A percentile compares a stretch with the other conserved stretches of the same genome.
These are phyloP conservation scores for Ananas comosus DNA, from an alignment of 176 grass and related monocot species.

Conservation along the genomic window DNA sequence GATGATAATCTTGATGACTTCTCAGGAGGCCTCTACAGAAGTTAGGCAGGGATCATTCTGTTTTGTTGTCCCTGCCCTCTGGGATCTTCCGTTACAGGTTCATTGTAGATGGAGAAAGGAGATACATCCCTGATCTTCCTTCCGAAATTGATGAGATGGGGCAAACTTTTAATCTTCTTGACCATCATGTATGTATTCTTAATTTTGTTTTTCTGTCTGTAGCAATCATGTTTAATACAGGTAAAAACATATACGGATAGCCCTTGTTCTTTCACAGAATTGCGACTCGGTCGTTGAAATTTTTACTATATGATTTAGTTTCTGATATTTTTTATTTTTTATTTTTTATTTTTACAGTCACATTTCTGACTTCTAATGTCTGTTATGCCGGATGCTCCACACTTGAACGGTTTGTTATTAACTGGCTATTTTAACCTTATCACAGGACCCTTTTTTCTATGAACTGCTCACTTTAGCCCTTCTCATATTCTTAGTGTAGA, in stretches of 20 bases:
- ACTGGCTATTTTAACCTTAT: too few species aligned
- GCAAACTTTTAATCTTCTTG: slow-evolving; percentile 76
- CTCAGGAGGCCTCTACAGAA: slow-evolving; percentile 77
- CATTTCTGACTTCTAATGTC: too few species aligned
- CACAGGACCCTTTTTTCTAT: too few species aligned
- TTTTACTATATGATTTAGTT: too few species aligned
- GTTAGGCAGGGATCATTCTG: slow-evolving; percentile 86
- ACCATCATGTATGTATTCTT: slow-evolving; percentile 75
- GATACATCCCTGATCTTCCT: slow-evolving; percentile 74
- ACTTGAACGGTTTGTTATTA: too few species aligned
- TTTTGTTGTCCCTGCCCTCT: slow-evolving; percentile 77
- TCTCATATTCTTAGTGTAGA: too few species aligned
- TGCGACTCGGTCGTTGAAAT: too few species aligned
- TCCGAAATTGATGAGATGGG: slow-evolving; percentile 66
- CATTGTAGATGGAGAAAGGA: slow-evolving; percentile 78
- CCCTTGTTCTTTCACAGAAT: too few species aligned
- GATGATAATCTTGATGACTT: slow-evolving; percentile 20
- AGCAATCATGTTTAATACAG: not conserved
- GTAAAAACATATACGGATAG: not conserved
- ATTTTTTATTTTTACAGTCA: too few species aligned
- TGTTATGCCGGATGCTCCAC: too few species aligned
- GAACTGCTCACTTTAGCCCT: too few species aligned
- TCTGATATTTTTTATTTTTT: too few species aligned
- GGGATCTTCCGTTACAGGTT: slow-evolving; percentile 89
- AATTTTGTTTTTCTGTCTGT: not conserved